phyloP scores from a whole-genome alignment of 441 rosid species.

The Aleurites moluccanus region DNA sequence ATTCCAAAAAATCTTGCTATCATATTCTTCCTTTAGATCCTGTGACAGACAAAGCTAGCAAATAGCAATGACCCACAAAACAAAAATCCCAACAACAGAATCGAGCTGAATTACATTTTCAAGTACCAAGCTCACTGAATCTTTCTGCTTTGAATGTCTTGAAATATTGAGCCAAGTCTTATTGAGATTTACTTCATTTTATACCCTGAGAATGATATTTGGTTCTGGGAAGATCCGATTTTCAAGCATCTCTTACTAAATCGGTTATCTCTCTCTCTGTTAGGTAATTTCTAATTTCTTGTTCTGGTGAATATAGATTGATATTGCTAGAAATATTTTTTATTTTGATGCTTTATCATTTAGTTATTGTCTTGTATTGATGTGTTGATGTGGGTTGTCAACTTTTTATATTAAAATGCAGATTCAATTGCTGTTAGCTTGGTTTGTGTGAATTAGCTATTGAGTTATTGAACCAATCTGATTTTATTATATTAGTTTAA shows the following conservation, averaged over 20 bases:
- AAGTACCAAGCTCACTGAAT: not conserved
- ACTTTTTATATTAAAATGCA: not conserved
- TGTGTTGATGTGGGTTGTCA: not conserved
- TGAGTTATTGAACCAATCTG: not conserved
- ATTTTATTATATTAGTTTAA: not conserved
- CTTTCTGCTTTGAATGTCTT: not conserved
- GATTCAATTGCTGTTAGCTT: not conserved
- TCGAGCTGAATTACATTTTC: not conserved
- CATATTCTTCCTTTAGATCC: not conserved
- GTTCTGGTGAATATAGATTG: not conserved
- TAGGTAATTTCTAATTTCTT: slow-evolving; percentile 1
- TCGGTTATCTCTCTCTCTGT: not conserved
- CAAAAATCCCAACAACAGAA: too few relatives aligned
- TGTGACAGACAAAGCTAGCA: not conserved
- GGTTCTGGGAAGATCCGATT: not conserved
- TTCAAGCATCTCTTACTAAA: not conserved
- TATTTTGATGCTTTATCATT: not conserved
- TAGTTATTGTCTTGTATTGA: not conserved
- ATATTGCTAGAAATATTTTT: not conserved
- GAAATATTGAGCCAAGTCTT: not conserved
- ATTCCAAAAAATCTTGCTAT: not conserved
- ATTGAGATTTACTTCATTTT: not conserved
- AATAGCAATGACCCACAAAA: slow-evolving; percentile 3
- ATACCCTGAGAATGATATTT: not conserved
- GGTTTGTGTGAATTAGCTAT: not conserved